These are phyloP conservation scores for Hygrophila difformis DNA, from an alignment of 257 asterid genomes.

Conservation along the genomic window DNA sequence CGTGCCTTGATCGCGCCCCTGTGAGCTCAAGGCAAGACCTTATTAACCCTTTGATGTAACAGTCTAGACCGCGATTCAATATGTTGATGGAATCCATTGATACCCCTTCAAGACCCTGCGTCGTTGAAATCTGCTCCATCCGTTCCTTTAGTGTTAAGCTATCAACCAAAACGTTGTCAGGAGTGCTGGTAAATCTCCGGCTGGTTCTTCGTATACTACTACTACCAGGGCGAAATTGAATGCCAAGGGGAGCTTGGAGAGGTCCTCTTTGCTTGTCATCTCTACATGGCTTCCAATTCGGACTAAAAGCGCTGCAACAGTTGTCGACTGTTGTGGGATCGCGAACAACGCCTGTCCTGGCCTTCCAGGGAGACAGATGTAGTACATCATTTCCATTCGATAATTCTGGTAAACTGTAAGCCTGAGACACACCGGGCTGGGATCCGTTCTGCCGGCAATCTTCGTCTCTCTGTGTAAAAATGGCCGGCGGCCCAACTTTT, in stretches of 20 bases:
- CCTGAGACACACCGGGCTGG: slow-evolving; percentile 26
- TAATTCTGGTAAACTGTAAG: slow-evolving; percentile 41
- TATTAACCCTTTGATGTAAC: slow-evolving; percentile 66
- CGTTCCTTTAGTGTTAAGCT: slow-evolving; percentile 54
- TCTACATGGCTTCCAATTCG: too few species aligned
- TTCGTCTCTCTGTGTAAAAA: slow-evolving; percentile 35
- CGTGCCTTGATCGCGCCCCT: slow-evolving; percentile 45
- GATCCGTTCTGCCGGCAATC: slow-evolving; percentile 37
- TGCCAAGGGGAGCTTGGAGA: slow-evolving; percentile 84
- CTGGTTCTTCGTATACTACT: slow-evolving; percentile 46
- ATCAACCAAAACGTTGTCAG: slow-evolving; percentile 53
- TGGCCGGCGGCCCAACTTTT: slow-evolving; percentile 40
- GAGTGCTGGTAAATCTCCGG: slow-evolving; percentile 35
- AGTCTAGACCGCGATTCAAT: slow-evolving; percentile 70
- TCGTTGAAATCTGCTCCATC: slow-evolving; percentile 71
- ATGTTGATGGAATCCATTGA: slow-evolving; percentile 62
- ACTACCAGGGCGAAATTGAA: slow-evolving; percentile 59
- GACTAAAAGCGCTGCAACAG: too few species aligned
- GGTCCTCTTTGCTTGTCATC: slow-evolving; percentile 42
- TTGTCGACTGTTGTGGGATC: too few species aligned
- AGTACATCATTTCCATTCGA: slow-evolving; percentile 51
- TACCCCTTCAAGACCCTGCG: slow-evolving; percentile 84
- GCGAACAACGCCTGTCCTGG: slow-evolving; percentile 41
- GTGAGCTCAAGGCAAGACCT: slow-evolving; percentile 65
- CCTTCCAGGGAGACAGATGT: slow-evolving; percentile 55